phyloP scores from a whole-genome alignment of 2,329 filamentous ascomycete species.

The Dothistroma pini region DNA sequence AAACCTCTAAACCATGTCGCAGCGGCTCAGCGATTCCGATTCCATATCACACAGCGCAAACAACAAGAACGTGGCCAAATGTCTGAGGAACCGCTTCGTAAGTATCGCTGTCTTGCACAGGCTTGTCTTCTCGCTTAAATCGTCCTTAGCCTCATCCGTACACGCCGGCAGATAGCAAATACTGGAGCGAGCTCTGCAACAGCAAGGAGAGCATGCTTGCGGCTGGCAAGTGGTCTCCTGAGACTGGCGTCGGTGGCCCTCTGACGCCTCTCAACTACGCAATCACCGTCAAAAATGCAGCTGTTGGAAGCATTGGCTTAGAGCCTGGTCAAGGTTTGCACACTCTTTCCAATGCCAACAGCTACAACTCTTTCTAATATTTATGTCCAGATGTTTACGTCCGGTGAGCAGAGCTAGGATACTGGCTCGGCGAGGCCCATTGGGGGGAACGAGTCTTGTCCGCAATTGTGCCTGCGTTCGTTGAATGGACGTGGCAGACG shows the following conservation, averaged over 20 bases:
- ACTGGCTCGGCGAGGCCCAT: constrained; percentile 40
- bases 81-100: constrained; percentile 39
- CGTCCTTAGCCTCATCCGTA: constrained; percentile 36
- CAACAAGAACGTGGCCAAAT: constrained; percentile 33
- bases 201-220: constrained; percentile 10
- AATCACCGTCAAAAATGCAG: constrained; percentile 26
- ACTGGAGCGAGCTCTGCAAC: constrained; percentile 37
- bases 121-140: not conserved
- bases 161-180: constrained; percentile 31
- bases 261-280: constrained; percentile 20
- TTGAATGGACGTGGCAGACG: constrained; percentile 36
- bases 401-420: constrained; percentile 41
- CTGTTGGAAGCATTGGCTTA: constrained; percentile 40
- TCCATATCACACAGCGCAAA: constrained; percentile 29
- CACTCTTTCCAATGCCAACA: not conserved
- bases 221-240: constrained; percentile 22
- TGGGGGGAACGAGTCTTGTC: constrained; percentile 37
- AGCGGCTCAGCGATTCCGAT: constrained; percentile 34
- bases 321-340: constrained; percentile 30
- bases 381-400: constrained; percentile 32
- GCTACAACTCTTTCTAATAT: not conserved
- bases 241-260: constrained; percentile 20
- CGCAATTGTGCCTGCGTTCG: constrained; percentile 34
- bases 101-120: not conserved
- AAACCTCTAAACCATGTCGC: not conserved